phyloP scores from a whole-genome alignment of 2,329 filamentous ascomycete genomes.

The Cladophialophora bantiana region DNA sequence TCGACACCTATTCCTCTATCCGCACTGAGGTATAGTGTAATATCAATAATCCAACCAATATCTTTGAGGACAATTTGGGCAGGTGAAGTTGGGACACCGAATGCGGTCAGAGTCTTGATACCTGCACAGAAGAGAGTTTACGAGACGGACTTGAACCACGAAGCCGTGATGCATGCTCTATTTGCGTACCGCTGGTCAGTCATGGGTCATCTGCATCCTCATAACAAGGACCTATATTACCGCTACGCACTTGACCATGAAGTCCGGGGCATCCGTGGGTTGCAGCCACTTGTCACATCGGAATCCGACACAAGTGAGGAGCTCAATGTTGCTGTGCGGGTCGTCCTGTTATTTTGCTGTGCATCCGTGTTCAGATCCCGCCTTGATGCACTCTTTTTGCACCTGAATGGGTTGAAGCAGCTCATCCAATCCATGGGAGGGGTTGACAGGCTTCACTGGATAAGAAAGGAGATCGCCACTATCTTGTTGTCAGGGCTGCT shows the following conservation, averaged over 20 bases:
- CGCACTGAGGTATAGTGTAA: neutral
- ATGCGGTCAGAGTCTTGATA: neutral
- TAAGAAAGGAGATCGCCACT: slow-evolving; percentile 1
- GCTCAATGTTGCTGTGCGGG: neutral
- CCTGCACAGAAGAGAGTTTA: slow-evolving; percentile 2
- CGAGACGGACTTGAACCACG: slow-evolving; percentile 4
- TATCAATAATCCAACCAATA: slow-evolving; percentile 1
- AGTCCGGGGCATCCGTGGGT: neutral
- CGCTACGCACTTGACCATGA: slow-evolving; percentile 12
- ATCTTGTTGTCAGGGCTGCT: slow-evolving; percentile 10
- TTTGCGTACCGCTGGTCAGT: slow-evolving; percentile 18
- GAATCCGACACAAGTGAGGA: neutral
- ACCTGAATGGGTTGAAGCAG: slow-evolving; percentile 1
- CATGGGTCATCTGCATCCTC: slow-evolving; percentile 7
- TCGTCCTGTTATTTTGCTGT: slow-evolving; percentile 3
- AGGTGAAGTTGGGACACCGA: neutral
- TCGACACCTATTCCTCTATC: neutral
- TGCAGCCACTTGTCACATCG: slow-evolving; percentile 3
- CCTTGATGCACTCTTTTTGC: slow-evolving; percentile 10
- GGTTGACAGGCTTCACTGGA: slow-evolving; percentile 3
- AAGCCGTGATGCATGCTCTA: slow-evolving; percentile 7
- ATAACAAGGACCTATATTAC: slow-evolving; percentile 6
- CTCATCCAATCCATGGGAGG: slow-evolving; percentile 11
- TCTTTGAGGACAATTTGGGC: slow-evolving; percentile 6
- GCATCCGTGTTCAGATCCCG: neutral